Evolutionary conservation across 805 yeast species (phyloP), one percentile per base, ranked within the genome.

Genomic region (Lipomyces orientalis): DNA sequence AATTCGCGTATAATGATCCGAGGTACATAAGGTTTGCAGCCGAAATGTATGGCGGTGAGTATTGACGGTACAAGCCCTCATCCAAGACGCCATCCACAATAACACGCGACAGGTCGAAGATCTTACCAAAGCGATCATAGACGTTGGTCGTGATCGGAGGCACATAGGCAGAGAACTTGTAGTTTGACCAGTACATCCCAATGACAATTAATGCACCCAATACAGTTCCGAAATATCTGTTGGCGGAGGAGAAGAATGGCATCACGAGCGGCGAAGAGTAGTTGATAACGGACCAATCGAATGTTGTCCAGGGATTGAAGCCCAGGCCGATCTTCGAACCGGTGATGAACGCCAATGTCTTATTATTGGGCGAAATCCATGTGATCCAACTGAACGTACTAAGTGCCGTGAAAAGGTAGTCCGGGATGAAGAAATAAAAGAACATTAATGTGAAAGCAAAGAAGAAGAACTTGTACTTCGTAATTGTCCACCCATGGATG

Each of bases 361-460:
- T 82, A 73, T 84, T 84, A 62, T 84, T 76, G 8, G 73, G 73
- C 9, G 64, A 58, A 16, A 64, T 65, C 73, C 73, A 70, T 16
- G 72, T 81, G 71, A 85, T 80, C 90, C 90, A 87, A 71, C 82
- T 84, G 77, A 90, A 89, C 73, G 84, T 84, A 0, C 87, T 82
- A 64, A 89, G 81, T 1, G 87, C 91, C 16, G 81, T 79, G 78
- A 88, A 88, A 31, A 90, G 79, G 73, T 81, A 88, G 64, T 88
- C 89, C 2, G 92, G 91, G 71, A 89, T 78, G 87, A 89, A 88
- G 73, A 86, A 86, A 84, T 88, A 88, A 2, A 82, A 69, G 71
- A 87, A 87, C 31, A 82, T 75, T n/a, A 77, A 75, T 16, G 72
- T 60, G 62, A 85, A 80, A 1, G 80, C 81, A 46, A 79, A 62